Base-by-base conservation (phyloP, 2,329 filamentous ascomycete genomes). In the Penicillium oxalicum region DNA sequence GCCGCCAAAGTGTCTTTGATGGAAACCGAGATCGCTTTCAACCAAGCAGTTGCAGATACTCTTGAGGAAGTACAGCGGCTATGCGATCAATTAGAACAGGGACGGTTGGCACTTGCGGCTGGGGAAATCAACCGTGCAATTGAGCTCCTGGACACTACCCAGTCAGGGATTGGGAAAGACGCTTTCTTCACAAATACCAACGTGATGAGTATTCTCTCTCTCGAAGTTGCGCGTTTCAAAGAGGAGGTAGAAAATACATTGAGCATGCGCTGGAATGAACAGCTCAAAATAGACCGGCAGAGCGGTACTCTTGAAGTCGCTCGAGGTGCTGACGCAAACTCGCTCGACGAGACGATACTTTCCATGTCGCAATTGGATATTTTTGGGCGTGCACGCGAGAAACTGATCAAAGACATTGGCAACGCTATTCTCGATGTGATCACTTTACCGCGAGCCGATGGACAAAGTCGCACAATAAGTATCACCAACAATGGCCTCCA, bases 211-310 rank as follows among this genome's bases (percentile, higher is more conserved):
- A 71, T 94, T 25, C 70, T 95, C 4, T 77, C 83, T 52, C 68
- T 81, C 39, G 80, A 84, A 53, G 78, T 81, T 2, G 81, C 81
- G 26, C 81, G 84, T 59, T 72, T 95, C 48, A 84, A 83, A 53
- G 76, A 78, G 2, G 76, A 79, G 18, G 78, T 93, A 24, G 78
- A 83, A 49, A 79, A 85, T 36, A 79, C 81, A 7, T 77, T 93
- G 35, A 78, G 81, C 38, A 74, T 76, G 47, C 77, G 83, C n/a
- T 96, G 90, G 88, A 79, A 79, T 49, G 73, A 77, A 0, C 72
- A 91, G 38, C 72, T 95, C 9, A 69, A 75, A 1, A 69, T 90
- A 13, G 81, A 91, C 60, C 66, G 74, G 0, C 72, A 79, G 24
- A 68, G 73, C 7, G 72, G 74, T 7, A 75, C 69, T 40, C 69